Evolutionary conservation across 352 stramenopile genomes (phyloP), one percentile per base, ranked within the genome.

Genomic region (Phytophthora hybrid): DNA sequence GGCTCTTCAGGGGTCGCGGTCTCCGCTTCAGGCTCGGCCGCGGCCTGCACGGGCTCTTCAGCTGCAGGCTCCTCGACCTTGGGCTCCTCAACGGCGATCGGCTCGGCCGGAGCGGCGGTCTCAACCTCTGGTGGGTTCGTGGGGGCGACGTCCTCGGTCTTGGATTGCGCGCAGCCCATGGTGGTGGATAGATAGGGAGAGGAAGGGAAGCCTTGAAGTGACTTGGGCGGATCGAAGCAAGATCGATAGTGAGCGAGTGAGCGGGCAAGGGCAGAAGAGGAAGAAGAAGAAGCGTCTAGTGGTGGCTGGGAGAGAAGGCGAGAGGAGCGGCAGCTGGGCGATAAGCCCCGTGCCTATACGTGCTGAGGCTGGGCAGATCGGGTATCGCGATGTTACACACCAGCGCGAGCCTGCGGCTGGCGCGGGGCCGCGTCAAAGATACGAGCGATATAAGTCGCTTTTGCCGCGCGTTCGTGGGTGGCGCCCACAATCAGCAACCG

Each of bases 81-180:
- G 3, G 58, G 32, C 14, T 72, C 63, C 37, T 72, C 46, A 3
- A 37, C 23, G 6, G 23, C 62, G n/a, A 26, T 21, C 8, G 69
- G 19, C 55, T 71, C 49, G 4, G 60, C 64, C 53, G 41, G 13
- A 14, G 19, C 19, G 14, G 51, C 10, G 21, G 51, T 8, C 31
- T 75, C 72, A 34, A 31, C 49, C 41, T 69, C 66, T 3, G 66
- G 64, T 18, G 51, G 65, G 3, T 76, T 76, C 26, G 68, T 61
- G 21, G 62, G 41, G 23, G 46, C 69, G 4, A 82, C 69, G 57
- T 90, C 80, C 5, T 87, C 77, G 2, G 79, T 82, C 41, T 89
- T 93, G 63, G 87, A 94, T 80, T 94, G 87, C 47, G 66, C 81
- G 74, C 87, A 94, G 79, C 87, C 87, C 87, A 94, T 93, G 46